These are phyloP conservation scores for Rhodotorula sphaerocarpa DNA, from an alignment of 768 basidiomycete species.

Conservation along the genomic window DNA sequence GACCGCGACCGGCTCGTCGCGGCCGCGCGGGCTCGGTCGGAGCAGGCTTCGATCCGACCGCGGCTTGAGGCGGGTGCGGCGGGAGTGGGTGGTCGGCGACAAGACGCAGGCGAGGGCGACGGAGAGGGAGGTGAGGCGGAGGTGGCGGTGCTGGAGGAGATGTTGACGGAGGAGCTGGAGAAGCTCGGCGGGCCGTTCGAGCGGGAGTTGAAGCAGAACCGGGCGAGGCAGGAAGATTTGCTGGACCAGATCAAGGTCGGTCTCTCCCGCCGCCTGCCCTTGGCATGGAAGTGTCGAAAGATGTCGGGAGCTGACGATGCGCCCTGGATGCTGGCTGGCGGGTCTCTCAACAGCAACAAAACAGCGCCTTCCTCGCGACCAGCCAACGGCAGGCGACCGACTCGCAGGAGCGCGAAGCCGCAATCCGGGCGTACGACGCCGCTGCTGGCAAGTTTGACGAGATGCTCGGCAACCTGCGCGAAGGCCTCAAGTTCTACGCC, in stretches of 20 bases:
- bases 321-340: too few species aligned
- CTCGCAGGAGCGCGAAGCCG: conserved; percentile 64
- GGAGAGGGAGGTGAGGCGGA: too few species aligned
- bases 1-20: conserved; percentile 57
- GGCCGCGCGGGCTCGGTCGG: conserved; percentile 56
- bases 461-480: conserved; percentile 71
- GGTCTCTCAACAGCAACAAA: conserved; percentile 52
- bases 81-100: conserved; percentile 52
- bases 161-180: conserved; percentile 65
- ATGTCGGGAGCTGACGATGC: too few species aligned
- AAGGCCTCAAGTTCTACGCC: conserved; percentile 73
- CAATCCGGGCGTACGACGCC: conserved; percentile 69
- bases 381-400: conserved; percentile 55
- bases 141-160: conserved; percentile 78
- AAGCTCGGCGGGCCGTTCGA: conserved; percentile 65
- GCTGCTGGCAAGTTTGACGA: conserved; percentile 84
- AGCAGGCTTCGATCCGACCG: conserved; percentile 64
- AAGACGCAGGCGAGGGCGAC: conserved; percentile 42
- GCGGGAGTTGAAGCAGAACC: conserved; percentile 53
- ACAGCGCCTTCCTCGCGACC: conserved; percentile 65
- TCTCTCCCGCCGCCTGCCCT: not conserved
- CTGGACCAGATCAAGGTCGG: conserved; percentile 61
- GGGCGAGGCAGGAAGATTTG: conserved; percentile 57
- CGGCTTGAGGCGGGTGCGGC: conserved; percentile 60
- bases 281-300: not conserved